A percentile compares a stretch with the other conserved stretches of the same genome.
These are phyloP conservation scores for Fusarium sp. DNA, from an alignment of 2,329 filamentous ascomycete genomes.

Conservation along the genomic window DNA sequence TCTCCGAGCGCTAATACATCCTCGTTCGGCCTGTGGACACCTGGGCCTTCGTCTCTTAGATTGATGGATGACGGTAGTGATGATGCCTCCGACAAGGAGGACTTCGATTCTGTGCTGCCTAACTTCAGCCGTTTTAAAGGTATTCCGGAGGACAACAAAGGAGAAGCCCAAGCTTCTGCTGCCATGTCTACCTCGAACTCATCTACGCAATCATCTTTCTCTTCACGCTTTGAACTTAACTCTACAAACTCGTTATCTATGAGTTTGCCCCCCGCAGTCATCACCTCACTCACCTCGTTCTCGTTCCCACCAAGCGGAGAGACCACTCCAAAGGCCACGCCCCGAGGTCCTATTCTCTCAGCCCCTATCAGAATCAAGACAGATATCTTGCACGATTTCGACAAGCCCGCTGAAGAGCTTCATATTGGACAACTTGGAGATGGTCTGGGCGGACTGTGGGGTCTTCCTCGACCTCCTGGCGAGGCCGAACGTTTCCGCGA, in stretches of 20 bases:
- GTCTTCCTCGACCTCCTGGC: conserved; percentile 55
- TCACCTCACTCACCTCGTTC: conserved; percentile 35
- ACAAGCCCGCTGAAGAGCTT: conserved; percentile 47
- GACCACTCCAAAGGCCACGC: conserved; percentile 32
- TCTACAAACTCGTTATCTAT: conserved; percentile 31
- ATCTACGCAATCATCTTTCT: conserved; percentile 16
- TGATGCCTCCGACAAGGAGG: conserved; percentile 54
- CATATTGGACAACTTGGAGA: conserved; percentile 51
- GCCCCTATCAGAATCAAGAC: conserved; percentile 52
- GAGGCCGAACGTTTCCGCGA: conserved; percentile 60
- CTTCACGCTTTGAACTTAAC: conserved; percentile 32
- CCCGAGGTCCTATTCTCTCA: conserved; percentile 46
- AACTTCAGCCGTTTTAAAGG: conserved; percentile 58
- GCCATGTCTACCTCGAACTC: conserved; percentile 15
- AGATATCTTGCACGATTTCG: conserved; percentile 41
- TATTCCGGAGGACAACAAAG: conserved; percentile 29
- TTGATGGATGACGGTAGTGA: conserved; percentile 59
- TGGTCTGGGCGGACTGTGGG: conserved; percentile 57
- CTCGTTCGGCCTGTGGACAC: conserved; percentile 49
- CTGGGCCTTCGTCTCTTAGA: conserved; percentile 54
- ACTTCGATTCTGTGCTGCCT: conserved; percentile 62
- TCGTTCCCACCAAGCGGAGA: conserved; percentile 33
- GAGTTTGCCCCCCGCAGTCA: conserved; percentile 35
- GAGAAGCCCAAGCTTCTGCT: background rate
- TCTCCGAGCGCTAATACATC: conserved; percentile 33